Conservation (phyloP, 2,329 filamentous ascomycete genomes). For the Xylaria sp. region DNA sequence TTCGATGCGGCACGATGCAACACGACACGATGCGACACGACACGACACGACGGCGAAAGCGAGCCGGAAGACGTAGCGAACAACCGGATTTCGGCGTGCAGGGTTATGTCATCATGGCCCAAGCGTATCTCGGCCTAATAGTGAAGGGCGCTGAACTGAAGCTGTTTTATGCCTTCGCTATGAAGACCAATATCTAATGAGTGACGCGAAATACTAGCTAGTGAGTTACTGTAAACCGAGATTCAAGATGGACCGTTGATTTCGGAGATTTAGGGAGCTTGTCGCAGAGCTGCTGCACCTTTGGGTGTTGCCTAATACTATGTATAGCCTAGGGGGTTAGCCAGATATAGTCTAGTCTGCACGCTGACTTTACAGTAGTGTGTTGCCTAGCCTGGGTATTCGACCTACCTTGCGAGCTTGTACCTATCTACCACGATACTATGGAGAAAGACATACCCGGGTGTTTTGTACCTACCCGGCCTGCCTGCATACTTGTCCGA, state of each 20-base stretch:
- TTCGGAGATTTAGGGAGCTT: neutral
- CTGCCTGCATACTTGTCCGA: too few relatives aligned
- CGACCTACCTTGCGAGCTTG: too few relatives aligned
- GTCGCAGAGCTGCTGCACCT: neutral
- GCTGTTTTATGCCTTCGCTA: conserved; percentile 27
- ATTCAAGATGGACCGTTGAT: conserved; percentile 8
- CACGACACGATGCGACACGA: too few relatives aligned
- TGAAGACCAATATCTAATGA: conserved; percentile 24
- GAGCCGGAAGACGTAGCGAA: conserved; percentile 8
- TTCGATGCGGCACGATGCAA: neutral
- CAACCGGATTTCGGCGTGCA: conserved; percentile 2
- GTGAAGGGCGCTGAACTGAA: conserved; percentile 23
- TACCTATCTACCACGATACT: too few relatives aligned
- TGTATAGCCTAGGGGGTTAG: neutral
- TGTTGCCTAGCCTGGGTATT: too few relatives aligned
- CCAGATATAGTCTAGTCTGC: neutral
- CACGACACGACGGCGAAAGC: conserved; percentile 6
- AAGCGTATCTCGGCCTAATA: neutral
- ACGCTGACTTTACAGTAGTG: too few relatives aligned
- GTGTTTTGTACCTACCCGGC: too few relatives aligned
- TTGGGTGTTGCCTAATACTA: neutral
- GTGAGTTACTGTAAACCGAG: neutral
- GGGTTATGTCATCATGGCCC: conserved; percentile 39
- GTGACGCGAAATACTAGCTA: conserved; percentile 15
- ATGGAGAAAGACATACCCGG: too few relatives aligned